A percentile compares a stretch with the other conserved stretches of the same genome.
phyloP scores from a whole-genome alignment of 2,329 filamentous ascomycete species.

The Nigrospora osmanthi region DNA sequence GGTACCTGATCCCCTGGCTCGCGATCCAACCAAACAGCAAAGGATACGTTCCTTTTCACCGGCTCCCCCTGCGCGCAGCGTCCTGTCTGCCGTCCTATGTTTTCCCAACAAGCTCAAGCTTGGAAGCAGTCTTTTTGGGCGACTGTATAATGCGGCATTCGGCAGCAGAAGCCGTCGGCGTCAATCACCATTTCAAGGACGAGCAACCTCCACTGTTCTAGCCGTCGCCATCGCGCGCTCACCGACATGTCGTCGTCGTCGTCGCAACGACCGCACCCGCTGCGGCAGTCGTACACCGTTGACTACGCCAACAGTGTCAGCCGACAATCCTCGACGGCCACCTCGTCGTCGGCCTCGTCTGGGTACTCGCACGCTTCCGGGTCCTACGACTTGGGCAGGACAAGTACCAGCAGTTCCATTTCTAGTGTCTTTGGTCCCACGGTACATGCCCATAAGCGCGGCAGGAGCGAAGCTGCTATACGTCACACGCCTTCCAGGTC shows the following conservation, averaged over 20 bases:
- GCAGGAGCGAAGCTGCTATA: slow-evolving; percentile 61
- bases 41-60: too few relatives aligned
- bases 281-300: slow-evolving; percentile 42
- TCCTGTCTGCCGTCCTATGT: too few relatives aligned
- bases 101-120: too few relatives aligned
- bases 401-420: slow-evolving; percentile 68
- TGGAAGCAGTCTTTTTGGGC: too few relatives aligned
- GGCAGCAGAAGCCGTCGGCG: slow-evolving; percentile 10
- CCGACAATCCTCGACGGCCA: slow-evolving; percentile 62
- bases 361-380: slow-evolving; percentile 50
- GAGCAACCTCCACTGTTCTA: slow-evolving; percentile 11
- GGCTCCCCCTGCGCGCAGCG: too few relatives aligned
- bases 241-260: slow-evolving; percentile 33
- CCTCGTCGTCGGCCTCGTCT: slow-evolving; percentile 64
- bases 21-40: too few relatives aligned
- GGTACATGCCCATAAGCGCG: slow-evolving; percentile 56
- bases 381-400: slow-evolving; percentile 47
- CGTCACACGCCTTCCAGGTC: slow-evolving; percentile 42
- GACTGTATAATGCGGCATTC: slow-evolving; percentile 20
- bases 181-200: slow-evolving; percentile 15
- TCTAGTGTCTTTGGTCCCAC: slow-evolving; percentile 49
- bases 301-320: slow-evolving; percentile 33
- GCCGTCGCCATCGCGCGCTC: slow-evolving; percentile 9
- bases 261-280: slow-evolving; percentile 50
- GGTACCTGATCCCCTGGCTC: too few relatives aligned